phyloP scores from a whole-genome alignment of 2,329 filamentous ascomycete species.

The Penicillium sp. region DNA sequence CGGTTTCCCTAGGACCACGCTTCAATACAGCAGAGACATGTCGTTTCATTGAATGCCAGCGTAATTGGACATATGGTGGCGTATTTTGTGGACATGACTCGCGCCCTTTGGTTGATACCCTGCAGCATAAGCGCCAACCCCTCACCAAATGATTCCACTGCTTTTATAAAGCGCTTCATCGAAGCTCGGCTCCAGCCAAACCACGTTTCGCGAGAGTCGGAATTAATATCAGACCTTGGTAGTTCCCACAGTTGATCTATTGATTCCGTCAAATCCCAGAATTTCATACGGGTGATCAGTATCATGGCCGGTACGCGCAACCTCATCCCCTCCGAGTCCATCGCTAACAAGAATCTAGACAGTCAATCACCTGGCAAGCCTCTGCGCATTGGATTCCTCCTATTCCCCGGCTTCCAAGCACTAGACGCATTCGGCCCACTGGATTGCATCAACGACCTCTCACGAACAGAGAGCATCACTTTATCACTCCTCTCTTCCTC shows the following conservation, averaged over 20 bases:
- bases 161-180: not conserved
- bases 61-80: no score
- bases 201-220: not conserved
- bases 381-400: constrained; percentile 20
- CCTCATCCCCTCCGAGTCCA: not conserved
- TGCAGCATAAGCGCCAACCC: not conserved
- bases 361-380: not conserved
- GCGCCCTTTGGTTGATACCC: not conserved
- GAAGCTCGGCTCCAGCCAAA: not conserved
- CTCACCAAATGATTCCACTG: not conserved
- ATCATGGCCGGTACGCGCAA: not conserved
- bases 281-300: not conserved
- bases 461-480: constrained; percentile 17
- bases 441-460: constrained; percentile 43
- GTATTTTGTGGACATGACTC: no score
- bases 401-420: constrained; percentile 46
- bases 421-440: constrained; percentile 48
- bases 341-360: not conserved
- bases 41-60: no score
- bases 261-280: not conserved
- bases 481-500: constrained; percentile 33
- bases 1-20: no score
- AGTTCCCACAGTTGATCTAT: not conserved
- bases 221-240: not conserved
- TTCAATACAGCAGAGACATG: no score